Evolutionary conservation across 495 filamentous ascomycete species (phyloP).

Genomic region (Clavariopsis aquatica): DNA sequence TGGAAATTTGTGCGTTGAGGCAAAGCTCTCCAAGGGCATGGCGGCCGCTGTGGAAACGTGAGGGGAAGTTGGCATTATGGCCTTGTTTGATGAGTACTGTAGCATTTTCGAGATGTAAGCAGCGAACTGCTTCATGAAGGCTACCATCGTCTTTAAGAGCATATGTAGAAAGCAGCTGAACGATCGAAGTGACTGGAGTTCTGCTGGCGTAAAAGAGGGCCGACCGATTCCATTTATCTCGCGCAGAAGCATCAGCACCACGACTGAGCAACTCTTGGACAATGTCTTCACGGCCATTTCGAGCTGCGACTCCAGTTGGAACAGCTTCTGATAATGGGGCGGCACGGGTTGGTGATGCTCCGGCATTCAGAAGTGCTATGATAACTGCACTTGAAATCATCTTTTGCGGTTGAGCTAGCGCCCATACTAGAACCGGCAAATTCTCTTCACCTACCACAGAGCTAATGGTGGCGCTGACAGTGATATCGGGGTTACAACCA

Average conservation of each 20-base stretch:
- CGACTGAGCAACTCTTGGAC: conserved; percentile 19
- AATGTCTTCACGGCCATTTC: conserved; percentile 22
- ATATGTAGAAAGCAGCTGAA: conserved; percentile 11
- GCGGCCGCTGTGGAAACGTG: conserved; percentile 23
- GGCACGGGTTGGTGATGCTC: conserved; percentile 20
- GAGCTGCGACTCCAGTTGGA: conserved; percentile 26
- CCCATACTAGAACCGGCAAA: conserved; percentile 29
- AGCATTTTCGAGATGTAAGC: conserved; percentile 15
- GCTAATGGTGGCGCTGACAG: not conserved
- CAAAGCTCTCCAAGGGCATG: conserved; percentile 33
- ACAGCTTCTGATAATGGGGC: conserved; percentile 15
- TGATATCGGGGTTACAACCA: conserved; percentile 30
- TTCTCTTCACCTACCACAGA: conserved; percentile 18
- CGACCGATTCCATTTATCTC: conserved; percentile 32
- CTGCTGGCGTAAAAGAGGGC: conserved; percentile 30
- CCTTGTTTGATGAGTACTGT: conserved; percentile 14
- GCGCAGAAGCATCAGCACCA: conserved; percentile 26
- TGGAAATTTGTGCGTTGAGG: conserved; percentile 15
- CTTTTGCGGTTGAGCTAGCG: conserved; percentile 31
- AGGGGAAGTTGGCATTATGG: conserved; percentile 30
- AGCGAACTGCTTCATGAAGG: conserved; percentile 32
- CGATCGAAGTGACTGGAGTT: conserved; percentile 1
- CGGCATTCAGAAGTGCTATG: conserved; percentile 18
- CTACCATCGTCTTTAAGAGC: conserved; percentile 31
- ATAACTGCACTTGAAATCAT: conserved; percentile 27